Percentiles rank a stretch among this genome's conserved stretches.
phyloP scores from a whole-genome alignment of 345 rosid genomes.

The Balakata baccata region DNA sequence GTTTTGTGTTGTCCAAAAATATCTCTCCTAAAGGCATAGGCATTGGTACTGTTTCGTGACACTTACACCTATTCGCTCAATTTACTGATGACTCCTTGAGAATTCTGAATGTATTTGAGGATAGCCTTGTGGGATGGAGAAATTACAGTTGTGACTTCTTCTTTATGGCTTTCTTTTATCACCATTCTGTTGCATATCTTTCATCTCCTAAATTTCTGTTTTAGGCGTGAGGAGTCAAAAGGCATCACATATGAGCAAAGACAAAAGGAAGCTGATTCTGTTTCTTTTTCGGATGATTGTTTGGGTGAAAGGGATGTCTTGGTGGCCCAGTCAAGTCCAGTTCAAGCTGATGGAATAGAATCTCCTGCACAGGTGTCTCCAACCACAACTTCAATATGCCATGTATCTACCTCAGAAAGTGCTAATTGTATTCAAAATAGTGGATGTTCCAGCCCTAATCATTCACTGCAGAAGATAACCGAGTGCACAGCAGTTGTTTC shows the following conservation, averaged over 20 bases:
- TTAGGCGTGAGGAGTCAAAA: conserved; percentile 42
- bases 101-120: not conserved
- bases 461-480: conserved; percentile 33
- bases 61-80: not conserved
- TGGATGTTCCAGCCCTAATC: conserved; percentile 46
- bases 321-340: conserved; percentile 31
- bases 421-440: conserved; percentile 49
- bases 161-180: not conserved
- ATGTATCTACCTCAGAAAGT: conserved; percentile 61
- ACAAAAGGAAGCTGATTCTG: conserved; percentile 25
- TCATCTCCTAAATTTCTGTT: conserved; percentile 12
- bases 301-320: conserved; percentile 34
- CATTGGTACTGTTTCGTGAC: not conserved
- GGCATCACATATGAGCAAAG: conserved; percentile 31
- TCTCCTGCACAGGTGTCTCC: conserved; percentile 50
- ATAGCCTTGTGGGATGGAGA: not conserved
- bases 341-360: conserved; percentile 47
- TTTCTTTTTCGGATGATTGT: conserved; percentile 35
- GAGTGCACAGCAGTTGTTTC: conserved; percentile 27
- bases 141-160: not conserved
- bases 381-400: conserved; percentile 37
- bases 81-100: not conserved
- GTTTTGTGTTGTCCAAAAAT: not conserved
- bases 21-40: not conserved
- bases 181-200: not conserved